phyloP scores from a whole-genome alignment of 257 asterid species.

The Nicotiana obtusifolia region DNA sequence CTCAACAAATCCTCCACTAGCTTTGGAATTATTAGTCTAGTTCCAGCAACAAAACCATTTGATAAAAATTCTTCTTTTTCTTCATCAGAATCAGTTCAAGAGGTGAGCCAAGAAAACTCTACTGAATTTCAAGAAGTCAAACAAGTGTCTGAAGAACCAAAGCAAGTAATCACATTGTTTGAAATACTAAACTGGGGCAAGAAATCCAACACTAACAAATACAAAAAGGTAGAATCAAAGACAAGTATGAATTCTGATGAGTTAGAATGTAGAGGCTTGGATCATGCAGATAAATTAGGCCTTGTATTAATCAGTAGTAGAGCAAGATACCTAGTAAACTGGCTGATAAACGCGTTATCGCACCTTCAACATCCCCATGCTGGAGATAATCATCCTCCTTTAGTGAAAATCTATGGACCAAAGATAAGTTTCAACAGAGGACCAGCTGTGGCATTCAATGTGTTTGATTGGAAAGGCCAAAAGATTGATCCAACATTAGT shows the following conservation, averaged over 20 bases:
- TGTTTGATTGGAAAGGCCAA: slow-evolving; percentile 83
- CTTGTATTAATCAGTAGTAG: slow-evolving; percentile 56
- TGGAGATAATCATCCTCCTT: slow-evolving; percentile 38
- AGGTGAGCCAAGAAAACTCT: slow-evolving; percentile 15
- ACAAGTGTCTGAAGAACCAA: slow-evolving; percentile 7
- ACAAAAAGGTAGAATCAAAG: neutral
- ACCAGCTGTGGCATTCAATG: slow-evolving; percentile 60
- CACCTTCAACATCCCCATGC: slow-evolving; percentile 62
- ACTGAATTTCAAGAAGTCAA: slow-evolving; percentile 2
- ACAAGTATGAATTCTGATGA: neutral
- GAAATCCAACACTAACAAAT: neutral
- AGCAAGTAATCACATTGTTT: slow-evolving; percentile 15
- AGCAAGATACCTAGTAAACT: slow-evolving; percentile 45
- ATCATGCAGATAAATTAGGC: slow-evolving; percentile 70
- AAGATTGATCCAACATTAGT: slow-evolving; percentile 58
- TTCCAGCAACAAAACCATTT: slow-evolving; percentile 24
- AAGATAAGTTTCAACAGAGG: slow-evolving; percentile 50
- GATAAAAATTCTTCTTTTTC: neutral
- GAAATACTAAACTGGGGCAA: slow-evolving; percentile 21
- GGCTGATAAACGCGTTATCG: slow-evolving; percentile 62
- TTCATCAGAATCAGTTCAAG: slow-evolving; percentile 12
- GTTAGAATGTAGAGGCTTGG: slow-evolving; percentile 48
- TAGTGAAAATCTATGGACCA: slow-evolving; percentile 64
- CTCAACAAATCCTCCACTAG: slow-evolving; percentile 29
- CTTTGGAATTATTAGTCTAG: slow-evolving; percentile 55